Base-by-base conservation (phyloP, 1,284 basidiomycete genomes). In the Austroboletus niveus region DNA sequence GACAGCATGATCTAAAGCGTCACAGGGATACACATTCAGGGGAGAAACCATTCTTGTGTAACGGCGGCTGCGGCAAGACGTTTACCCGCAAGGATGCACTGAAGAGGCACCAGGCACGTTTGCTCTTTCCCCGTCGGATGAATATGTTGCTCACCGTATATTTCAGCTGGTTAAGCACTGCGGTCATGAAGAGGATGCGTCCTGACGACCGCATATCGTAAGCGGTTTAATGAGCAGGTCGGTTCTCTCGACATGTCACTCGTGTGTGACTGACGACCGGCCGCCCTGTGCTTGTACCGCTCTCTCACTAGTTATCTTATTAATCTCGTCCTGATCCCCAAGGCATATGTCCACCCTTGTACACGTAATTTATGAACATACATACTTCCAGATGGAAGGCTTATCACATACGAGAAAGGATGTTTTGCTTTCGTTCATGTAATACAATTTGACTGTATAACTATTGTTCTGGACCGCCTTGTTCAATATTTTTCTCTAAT, bases 31-130 rank as follows among this genome's bases (percentile, higher is more conserved):
- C 87, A 22, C 87, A 89, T 69, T 85, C 84, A 11, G 87, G 87
- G 42, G 87, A 89, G 69, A 88, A 89, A 65, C 88, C 88, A 11
- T 90, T 83, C 70, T 69, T 82, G 31, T 90, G 88, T 69, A 87
- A 88, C 58, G 87, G 88, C 12, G 85, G 84, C 38, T 90, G 87
- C 56, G 86, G 86, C 47, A 90, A 89, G 75, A 89, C 87, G 3
- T 90, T 90, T 65, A 90, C 88, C 45, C 79, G 87, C 59, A 89
- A 89, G 70, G 88, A 90, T 63, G 87, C 87, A 24, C 69, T 90
- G 61, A 90, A 89, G 71, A 79, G 87, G 57, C 87, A 90, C 65
- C 87, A 90, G 80, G 87, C 81, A 58, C 53, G 78, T 64, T 45
- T 9, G 43, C 30, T 43, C 43, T 40, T 49, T 47, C 54, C 34